phyloP scores from a whole-genome alignment of 768 basidiomycete species.

The Cubamyces lactineus region DNA sequence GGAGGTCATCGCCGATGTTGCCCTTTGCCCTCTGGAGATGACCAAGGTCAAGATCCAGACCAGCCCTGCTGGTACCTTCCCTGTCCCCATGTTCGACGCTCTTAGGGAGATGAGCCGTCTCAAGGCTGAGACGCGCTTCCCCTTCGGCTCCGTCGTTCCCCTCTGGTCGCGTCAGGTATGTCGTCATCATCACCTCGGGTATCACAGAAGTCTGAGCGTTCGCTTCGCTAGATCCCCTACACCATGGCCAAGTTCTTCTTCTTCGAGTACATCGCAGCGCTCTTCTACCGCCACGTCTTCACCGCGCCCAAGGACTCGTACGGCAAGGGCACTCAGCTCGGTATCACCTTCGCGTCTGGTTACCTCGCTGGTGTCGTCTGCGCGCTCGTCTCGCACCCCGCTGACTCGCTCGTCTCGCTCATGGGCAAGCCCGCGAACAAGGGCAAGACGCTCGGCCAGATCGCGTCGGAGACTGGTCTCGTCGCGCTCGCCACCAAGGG shows the following conservation, averaged over 20 bases:
- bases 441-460: slow-evolving; percentile 75
- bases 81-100: slow-evolving; percentile 71
- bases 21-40: slow-evolving; percentile 95
- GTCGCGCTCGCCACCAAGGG: slow-evolving; percentile 76
- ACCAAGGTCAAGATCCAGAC: slow-evolving; percentile 92
- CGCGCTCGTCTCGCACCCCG: slow-evolving; percentile 95
- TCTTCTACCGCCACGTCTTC: slow-evolving; percentile 90
- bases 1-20: slow-evolving; percentile 95
- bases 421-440: slow-evolving; percentile 90
- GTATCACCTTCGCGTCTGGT: slow-evolving; percentile 88
- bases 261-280: slow-evolving; percentile 85
- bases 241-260: slow-evolving; percentile 99
- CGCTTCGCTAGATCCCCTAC: slow-evolving; percentile 79
- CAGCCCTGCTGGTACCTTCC: slow-evolving; percentile 74
- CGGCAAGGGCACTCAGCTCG: slow-evolving; percentile 82
- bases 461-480: slow-evolving; percentile 72
- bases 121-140: slow-evolving; percentile 75
- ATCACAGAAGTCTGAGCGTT: too few relatives aligned
- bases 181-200: background rate
- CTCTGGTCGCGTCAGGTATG: slow-evolving; percentile 87
- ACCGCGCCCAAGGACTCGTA: slow-evolving; percentile 77
- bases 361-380: slow-evolving; percentile 96
- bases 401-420: slow-evolving; percentile 90
- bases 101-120: slow-evolving; percentile 69
- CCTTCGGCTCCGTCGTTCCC: slow-evolving; percentile 83